phyloP scores from a whole-genome alignment of 805 yeast genomes.

The Ogataea zsoltii region DNA sequence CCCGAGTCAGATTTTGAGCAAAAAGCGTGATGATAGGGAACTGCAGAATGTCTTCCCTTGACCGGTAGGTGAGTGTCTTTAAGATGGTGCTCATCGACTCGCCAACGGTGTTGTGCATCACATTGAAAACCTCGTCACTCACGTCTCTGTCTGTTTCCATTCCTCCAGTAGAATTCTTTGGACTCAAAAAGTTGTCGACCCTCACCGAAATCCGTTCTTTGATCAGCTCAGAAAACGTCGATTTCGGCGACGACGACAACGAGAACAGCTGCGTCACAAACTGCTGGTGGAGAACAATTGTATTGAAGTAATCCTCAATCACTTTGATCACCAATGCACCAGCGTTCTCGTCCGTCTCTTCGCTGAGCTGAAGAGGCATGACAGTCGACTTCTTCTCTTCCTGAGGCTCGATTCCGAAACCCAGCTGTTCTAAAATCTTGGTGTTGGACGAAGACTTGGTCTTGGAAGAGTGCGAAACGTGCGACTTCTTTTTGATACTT shows the following conservation, averaged over 20 bases:
- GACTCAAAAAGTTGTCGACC: constrained; percentile 16
- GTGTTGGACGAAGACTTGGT: constrained; percentile 18
- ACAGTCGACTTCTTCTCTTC: background rate
- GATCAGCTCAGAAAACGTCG: constrained; percentile 43
- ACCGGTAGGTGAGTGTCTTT: constrained; percentile 34
- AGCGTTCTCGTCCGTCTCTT: background rate
- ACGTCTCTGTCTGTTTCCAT: constrained; percentile 35
- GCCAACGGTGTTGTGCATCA: constrained; percentile 34
- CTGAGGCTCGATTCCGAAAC: constrained; percentile 14
- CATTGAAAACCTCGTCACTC: constrained; percentile 28
- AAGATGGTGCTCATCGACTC: constrained; percentile 30
- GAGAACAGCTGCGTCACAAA: constrained; percentile 45
- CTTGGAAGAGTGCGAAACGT: constrained; percentile 5
- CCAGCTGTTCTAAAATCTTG: constrained; percentile 29
- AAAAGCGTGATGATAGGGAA: constrained; percentile 44
- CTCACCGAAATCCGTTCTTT: constrained; percentile 31
- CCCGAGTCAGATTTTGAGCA: constrained; percentile 41
- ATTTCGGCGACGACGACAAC: constrained; percentile 41
- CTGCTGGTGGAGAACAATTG: constrained; percentile 44
- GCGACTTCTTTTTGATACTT: constrained; percentile 10
- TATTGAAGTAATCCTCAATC: constrained; percentile 15
- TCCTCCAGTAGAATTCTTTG: constrained; percentile 1
- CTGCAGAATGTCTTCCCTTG: constrained; percentile 41
- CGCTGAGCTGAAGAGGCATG: background rate
- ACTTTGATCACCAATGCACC: constrained; percentile 6